phyloP scores from a whole-genome alignment of 352 stramenopile species.

The Phytophthora ramorum region DNA sequence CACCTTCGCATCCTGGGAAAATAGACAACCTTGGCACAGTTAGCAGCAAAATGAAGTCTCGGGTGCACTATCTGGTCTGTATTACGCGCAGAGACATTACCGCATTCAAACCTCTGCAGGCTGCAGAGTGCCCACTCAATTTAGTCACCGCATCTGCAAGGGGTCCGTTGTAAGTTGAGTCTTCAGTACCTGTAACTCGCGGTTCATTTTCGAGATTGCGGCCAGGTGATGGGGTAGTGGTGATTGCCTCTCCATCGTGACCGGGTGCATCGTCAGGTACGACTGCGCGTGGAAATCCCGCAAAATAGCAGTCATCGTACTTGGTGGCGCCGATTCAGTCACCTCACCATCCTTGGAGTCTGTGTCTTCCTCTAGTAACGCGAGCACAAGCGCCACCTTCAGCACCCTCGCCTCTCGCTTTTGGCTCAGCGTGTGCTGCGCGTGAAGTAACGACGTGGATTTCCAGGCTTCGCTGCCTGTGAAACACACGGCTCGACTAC shows the following conservation, averaged over 20 bases:
- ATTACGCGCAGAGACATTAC: conserved; percentile 31
- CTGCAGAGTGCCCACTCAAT: conserved; percentile 1
- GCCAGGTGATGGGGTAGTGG: conserved; percentile 69
- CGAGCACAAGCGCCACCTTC: conserved; percentile 42
- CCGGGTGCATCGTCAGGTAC: conserved; percentile 78
- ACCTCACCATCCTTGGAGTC: conserved; percentile 31
- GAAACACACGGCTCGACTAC: conserved; percentile 41
- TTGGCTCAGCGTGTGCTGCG: conserved; percentile 21
- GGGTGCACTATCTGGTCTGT: conserved; percentile 24
- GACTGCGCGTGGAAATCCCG: conserved; percentile 70
- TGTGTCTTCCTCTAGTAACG: conserved; percentile 36
- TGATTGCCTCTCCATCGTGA: conserved; percentile 66
- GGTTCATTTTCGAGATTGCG: conserved; percentile 42
- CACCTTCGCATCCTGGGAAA: conserved; percentile 21
- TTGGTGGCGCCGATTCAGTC: conserved; percentile 24
- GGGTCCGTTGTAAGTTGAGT: conserved; percentile 42
- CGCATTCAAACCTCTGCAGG: conserved; percentile 14
- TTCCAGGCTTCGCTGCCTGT: conserved; percentile 43
- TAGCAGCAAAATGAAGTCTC: conserved; percentile 12
- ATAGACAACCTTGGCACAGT: conserved; percentile 15
- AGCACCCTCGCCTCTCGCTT: conserved; percentile 44
- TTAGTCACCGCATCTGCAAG: conserved; percentile 43
- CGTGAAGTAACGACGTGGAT: conserved; percentile 34
- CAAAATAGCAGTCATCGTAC: conserved; percentile 51
- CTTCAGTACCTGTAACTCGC: conserved; percentile 43